These are phyloP conservation scores for Ligustrum vulgare DNA, from an alignment of 257 asterid species.

Conservation along the genomic window DNA sequence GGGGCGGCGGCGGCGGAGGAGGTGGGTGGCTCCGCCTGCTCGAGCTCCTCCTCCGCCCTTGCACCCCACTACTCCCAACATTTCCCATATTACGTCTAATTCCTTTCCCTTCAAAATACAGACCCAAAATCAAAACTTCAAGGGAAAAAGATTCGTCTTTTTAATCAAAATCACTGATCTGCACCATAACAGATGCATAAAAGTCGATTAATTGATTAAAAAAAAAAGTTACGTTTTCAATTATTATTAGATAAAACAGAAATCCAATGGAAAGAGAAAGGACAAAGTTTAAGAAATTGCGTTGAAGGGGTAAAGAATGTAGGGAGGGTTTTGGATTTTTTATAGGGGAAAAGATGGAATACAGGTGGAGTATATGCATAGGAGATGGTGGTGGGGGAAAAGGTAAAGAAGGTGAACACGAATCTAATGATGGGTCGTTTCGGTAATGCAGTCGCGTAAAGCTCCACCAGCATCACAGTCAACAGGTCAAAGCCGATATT, in stretches of 20 bases:
- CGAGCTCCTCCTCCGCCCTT: slow-evolving; percentile 63
- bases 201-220: neutral
- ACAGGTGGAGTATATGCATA: neutral
- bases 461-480: slow-evolving; percentile 31
- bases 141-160: neutral
- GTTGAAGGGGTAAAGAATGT: slow-evolving; percentile 1
- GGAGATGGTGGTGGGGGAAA: neutral
- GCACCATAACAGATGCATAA: neutral
- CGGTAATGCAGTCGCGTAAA: slow-evolving; percentile 30
- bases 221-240: neutral
- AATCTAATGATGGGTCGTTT: neutral
- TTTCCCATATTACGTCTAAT: slow-evolving; percentile 62
- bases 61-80: slow-evolving; percentile 71
- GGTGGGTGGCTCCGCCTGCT: slow-evolving; percentile 75
- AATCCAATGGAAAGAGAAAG: neutral
- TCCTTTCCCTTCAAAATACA: neutral
- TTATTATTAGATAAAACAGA: slow-evolving; percentile 7
- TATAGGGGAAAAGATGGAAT: neutral
- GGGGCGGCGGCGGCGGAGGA: slow-evolving; percentile 59
- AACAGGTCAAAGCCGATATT: neutral
- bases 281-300: neutral
- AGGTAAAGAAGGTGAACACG: slow-evolving; percentile 15
- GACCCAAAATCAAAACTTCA: neutral
- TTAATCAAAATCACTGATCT: neutral
- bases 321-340: neutral